phyloP scores from a whole-genome alignment of 441 rosid species.

The Melastoma candidum region DNA sequence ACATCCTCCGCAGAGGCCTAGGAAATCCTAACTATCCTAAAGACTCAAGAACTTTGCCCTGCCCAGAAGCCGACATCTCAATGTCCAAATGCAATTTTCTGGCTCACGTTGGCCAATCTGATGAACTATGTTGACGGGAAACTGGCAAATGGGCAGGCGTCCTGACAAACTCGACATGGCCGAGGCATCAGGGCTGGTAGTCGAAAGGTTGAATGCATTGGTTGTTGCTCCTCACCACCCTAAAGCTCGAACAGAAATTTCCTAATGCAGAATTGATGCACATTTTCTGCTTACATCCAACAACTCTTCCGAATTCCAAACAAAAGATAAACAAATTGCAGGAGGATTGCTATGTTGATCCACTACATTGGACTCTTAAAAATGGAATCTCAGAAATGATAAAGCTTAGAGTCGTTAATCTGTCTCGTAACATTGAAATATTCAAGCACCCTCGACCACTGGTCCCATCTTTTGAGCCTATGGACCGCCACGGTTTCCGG shows the following conservation, averaged over 20 bases:
- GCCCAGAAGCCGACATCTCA: not conserved
- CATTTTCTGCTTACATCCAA: no score
- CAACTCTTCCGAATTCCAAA: no score
- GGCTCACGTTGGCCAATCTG: constrained; percentile 11
- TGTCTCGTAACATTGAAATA: constrained; percentile 30
- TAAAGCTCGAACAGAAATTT: no score
- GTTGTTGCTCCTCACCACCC: no score
- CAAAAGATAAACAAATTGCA: no score
- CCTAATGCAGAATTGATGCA: no score
- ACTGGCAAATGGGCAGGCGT: not conserved
- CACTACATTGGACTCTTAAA: no score
- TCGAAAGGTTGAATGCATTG: no score
- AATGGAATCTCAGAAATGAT: constrained; percentile 3
- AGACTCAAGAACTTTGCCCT: not conserved
- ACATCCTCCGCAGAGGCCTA: no score
- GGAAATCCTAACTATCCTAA: no score
- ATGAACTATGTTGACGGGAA: constrained; percentile 7
- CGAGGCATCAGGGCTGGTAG: not conserved
- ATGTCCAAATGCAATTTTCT: not conserved
- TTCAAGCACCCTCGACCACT: constrained; percentile 26
- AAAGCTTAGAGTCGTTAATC: constrained; percentile 8
- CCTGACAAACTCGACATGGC: constrained; percentile 10
- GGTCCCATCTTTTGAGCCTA: constrained; percentile 32
- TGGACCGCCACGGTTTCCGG: constrained; percentile 30
- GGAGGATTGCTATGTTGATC: no score